Conservation (phyloP, 1,284 basidiomycete genomes). For the Omphalotus olearius region DNA sequence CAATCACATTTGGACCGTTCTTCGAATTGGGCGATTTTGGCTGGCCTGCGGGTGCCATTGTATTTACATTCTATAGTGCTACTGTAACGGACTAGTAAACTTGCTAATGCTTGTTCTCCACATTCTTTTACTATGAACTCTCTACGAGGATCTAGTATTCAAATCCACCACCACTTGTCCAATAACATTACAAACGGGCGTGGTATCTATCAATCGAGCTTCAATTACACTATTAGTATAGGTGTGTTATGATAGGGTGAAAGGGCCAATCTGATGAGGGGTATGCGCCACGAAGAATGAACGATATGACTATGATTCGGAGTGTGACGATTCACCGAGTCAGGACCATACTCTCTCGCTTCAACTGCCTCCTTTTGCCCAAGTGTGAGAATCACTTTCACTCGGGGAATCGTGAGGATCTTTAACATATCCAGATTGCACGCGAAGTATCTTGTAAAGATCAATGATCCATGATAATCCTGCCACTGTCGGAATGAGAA, state of each 20-base stretch:
- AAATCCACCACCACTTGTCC: no score
- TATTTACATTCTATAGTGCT: slow-evolving; percentile 3
- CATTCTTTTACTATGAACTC: not conserved
- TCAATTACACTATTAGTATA: no score
- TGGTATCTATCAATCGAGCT: no score
- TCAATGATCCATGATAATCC: not conserved
- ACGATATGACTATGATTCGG: not conserved
- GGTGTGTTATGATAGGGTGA: no score
- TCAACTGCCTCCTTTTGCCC: not conserved
- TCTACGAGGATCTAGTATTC: no score
- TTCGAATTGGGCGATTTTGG: not conserved
- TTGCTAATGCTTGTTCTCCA: not conserved
- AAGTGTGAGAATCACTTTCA: slow-evolving; percentile 11
- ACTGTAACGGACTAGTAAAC: not conserved
- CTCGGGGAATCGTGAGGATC: slow-evolving; percentile 4
- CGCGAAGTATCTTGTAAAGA: not conserved
- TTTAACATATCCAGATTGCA: not conserved
- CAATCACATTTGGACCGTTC: not conserved
- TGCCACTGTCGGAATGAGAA: not conserved
- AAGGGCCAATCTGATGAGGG: no score
- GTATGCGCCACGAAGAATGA: not conserved
- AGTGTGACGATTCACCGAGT: not conserved
- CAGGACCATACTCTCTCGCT: not conserved
- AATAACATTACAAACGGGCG: no score
- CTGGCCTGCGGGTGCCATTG: not conserved